These are phyloP conservation scores for Artemisia tridentata DNA, from an alignment of 129 eudicot species.

Conservation along the genomic window DNA sequence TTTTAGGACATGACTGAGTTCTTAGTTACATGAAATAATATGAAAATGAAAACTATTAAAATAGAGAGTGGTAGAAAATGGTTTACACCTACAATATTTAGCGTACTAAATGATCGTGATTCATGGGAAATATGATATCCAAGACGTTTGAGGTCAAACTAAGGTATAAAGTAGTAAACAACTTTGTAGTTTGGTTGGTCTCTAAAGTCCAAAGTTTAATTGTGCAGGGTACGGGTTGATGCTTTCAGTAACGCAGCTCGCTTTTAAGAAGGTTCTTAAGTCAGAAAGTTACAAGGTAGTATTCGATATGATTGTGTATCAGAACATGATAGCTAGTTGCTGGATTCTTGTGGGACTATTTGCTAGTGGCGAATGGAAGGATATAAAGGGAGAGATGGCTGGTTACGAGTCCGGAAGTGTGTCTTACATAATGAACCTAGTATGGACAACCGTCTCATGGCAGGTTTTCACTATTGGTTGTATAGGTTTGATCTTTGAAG, in stretches of 20 bases:
- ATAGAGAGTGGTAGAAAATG: neutral
- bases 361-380: conserved; percentile 54
- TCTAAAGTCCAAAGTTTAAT: neutral
- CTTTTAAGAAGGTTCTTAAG: conserved; percentile 35
- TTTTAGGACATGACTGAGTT: too few species aligned
- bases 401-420: conserved; percentile 35
- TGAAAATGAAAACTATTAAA: neutral
- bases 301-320: conserved; percentile 31
- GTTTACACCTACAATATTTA: too few species aligned
- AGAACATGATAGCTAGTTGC: neutral
- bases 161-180: neutral
- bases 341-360: conserved; percentile 37
- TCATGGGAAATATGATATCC: neutral
- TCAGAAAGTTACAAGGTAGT: conserved; percentile 31
- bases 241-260: conserved; percentile 39
- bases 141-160: neutral
- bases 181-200: neutral
- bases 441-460: conserved; percentile 44
- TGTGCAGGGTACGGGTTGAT: conserved; percentile 39
- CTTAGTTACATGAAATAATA: neutral
- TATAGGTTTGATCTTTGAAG: conserved; percentile 44
- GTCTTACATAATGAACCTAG: conserved; percentile 40
- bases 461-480: conserved; percentile 40
- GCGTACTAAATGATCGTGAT: neutral
- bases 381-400: conserved; percentile 41